These are phyloP conservation scores for Cadophora sp. DNA, from an alignment of 2,329 filamentous ascomycete species.

Conservation along the genomic window DNA sequence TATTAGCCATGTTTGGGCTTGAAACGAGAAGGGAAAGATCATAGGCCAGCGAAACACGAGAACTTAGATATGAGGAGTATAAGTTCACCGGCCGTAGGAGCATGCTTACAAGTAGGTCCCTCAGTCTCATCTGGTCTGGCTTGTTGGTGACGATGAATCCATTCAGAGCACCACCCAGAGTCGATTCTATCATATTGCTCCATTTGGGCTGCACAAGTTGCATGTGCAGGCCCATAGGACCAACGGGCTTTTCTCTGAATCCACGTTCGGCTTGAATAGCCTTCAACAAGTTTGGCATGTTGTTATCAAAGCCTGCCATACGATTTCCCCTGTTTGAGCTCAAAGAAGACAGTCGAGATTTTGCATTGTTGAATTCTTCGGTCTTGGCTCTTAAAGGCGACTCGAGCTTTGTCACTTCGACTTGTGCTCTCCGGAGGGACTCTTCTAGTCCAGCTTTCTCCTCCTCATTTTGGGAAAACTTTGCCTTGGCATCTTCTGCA, in stretches of 20 bases:
- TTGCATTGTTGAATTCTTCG: slow-evolving; percentile 59
- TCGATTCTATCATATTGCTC: slow-evolving; percentile 81
- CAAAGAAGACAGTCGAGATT: slow-evolving; percentile 59
- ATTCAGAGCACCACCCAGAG: slow-evolving; percentile 72
- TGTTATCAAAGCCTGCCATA: slow-evolving; percentile 68
- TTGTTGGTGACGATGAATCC: slow-evolving; percentile 84
- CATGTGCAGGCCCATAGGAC: slow-evolving; percentile 82
- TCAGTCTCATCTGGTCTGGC: slow-evolving; percentile 74
- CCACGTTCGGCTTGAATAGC: slow-evolving; percentile 73
- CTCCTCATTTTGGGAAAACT: slow-evolving; percentile 51
- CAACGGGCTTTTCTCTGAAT: slow-evolving; percentile 77
- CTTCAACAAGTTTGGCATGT: slow-evolving; percentile 67
- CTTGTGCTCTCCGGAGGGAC: slow-evolving; percentile 45
- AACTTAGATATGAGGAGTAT: not conserved
- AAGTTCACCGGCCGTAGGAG: too few relatives aligned
- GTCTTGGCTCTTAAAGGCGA: slow-evolving; percentile 52
- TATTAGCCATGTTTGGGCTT: not conserved
- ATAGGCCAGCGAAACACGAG: not conserved
- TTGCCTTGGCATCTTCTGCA: slow-evolving; percentile 52
- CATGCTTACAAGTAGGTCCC: slow-evolving; percentile 50
- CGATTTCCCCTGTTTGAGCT: slow-evolving; percentile 63
- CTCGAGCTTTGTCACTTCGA: slow-evolving; percentile 45
- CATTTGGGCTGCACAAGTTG: slow-evolving; percentile 80
- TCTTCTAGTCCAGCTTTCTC: slow-evolving; percentile 48
- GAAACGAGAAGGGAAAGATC: not conserved